phyloP scores from a whole-genome alignment of 225 moss, liverwort and hornwort species.

The Pseudisothecium myosuroides region DNA sequence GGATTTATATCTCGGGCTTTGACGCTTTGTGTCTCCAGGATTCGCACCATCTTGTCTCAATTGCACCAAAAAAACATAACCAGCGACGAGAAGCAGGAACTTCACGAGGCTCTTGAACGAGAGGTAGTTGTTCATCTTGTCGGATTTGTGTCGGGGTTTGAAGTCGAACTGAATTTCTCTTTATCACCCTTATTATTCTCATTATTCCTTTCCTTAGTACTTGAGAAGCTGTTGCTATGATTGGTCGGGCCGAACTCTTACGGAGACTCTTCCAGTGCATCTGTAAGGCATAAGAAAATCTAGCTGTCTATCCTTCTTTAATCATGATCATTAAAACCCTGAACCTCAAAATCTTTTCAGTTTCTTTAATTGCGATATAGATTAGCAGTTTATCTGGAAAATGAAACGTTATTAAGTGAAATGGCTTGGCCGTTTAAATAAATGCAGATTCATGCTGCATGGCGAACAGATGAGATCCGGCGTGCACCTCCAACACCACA shows the following conservation, averaged over 20 bases:
- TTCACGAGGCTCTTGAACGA: conserved; percentile 55
- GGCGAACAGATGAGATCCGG: conserved; percentile 94
- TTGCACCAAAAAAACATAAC: conserved; percentile 29
- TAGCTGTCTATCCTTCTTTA: neutral
- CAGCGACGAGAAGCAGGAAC: conserved; percentile 35
- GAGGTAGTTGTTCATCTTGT: conserved; percentile 21
- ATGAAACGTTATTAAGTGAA: neutral
- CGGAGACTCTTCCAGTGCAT: neutral
- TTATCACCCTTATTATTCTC: neutral
- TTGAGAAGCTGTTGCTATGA: neutral
- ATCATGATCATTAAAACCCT: neutral
- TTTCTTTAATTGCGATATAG: neutral
- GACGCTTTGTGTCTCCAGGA: conserved; percentile 8
- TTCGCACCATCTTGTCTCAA: conserved; percentile 40
- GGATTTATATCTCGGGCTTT: neutral
- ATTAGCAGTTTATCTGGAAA: neutral
- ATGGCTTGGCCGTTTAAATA: neutral
- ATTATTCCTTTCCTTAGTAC: neutral
- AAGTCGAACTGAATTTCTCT: neutral
- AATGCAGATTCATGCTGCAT: conserved; percentile 92
- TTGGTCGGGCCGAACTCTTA: neutral
- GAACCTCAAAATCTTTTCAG: neutral
- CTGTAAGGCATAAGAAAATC: neutral
- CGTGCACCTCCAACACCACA: conserved; percentile 93
- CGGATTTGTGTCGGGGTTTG: neutral